Conservation (phyloP, 148 eudicot species). For the Chenopodium berlandieri region DNA sequence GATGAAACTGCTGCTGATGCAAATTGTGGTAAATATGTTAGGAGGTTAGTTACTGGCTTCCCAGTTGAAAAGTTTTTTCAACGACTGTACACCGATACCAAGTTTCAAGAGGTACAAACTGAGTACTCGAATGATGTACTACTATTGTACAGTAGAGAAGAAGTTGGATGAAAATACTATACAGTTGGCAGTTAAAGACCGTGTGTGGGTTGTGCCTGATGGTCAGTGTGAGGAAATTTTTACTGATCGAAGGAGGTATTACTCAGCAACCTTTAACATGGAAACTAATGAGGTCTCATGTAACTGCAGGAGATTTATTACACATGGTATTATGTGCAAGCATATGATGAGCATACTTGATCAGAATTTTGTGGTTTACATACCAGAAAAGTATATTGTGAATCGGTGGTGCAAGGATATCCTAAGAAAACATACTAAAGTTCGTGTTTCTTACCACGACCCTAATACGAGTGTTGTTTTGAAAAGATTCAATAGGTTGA, state of each 20-base stretch:
- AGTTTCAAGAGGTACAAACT: background rate
- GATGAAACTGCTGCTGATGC: too few species aligned
- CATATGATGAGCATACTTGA: background rate
- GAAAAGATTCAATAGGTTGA: background rate
- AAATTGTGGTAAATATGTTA: too few species aligned
- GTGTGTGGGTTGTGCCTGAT: background rate
- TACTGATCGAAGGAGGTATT: background rate
- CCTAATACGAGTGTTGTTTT: background rate
- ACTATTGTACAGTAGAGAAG: background rate
- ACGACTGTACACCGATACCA: too few species aligned
- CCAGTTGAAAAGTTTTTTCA: too few species aligned
- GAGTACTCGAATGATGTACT: too few species aligned
- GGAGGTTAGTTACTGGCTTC: too few species aligned
- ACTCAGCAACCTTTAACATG: background rate
- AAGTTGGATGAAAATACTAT: background rate
- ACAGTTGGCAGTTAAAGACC: background rate
- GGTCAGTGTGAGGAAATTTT: background rate
- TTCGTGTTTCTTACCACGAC: conserved; percentile 8
- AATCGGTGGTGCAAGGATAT: conserved; percentile 2
- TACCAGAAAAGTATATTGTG: background rate
- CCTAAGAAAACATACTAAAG: background rate
- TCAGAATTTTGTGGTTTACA: too few species aligned
- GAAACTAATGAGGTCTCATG: background rate
- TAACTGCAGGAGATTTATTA: background rate
- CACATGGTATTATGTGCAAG: background rate